Evolutionary conservation across 2,329 filamentous ascomycete genomes (phyloP).

Genomic region (Nigrospora oryzae): DNA sequence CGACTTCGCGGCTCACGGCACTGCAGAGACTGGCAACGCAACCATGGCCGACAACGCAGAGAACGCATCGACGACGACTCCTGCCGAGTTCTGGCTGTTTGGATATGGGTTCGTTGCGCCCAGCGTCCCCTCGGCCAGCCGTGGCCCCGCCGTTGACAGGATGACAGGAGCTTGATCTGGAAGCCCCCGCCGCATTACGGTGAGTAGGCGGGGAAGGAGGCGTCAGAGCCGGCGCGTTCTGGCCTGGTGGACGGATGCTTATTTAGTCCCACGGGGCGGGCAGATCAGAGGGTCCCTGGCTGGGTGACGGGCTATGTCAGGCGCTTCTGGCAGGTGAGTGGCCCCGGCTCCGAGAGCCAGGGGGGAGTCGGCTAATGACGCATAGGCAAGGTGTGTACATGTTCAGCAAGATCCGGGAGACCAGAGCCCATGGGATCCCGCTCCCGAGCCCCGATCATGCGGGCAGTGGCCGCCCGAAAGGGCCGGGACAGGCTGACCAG

Average conservation of each 20-base stretch:
- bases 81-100: constrained; percentile 85
- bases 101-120: constrained; percentile 74
- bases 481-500: background rate
- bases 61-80: background rate
- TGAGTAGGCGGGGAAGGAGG: constrained; percentile 34
- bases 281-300: constrained; percentile 78
- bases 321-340: constrained; percentile 87
- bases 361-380: too few relatives aligned
- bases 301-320: constrained; percentile 92
- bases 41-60: constrained; percentile 28
- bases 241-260: background rate
- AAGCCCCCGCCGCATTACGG: constrained; percentile 95
- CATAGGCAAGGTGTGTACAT: too few relatives aligned
- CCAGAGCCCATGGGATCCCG: too few relatives aligned
- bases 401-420: too few relatives aligned
- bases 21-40: constrained; percentile 1
- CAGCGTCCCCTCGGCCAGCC: too few relatives aligned
- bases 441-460: too few relatives aligned
- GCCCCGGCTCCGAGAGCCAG: background rate
- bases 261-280: background rate
- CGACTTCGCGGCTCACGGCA: background rate
- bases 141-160: background rate
- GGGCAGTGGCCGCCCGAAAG: too few relatives aligned
- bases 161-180: constrained; percentile 81
- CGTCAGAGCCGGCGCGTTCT: too few relatives aligned